Percentiles rank a stretch among this genome's conserved stretches.
These are phyloP conservation scores for Tribonema minus DNA, from an alignment of 108 stramenopile species.

Conservation along the genomic window DNA sequence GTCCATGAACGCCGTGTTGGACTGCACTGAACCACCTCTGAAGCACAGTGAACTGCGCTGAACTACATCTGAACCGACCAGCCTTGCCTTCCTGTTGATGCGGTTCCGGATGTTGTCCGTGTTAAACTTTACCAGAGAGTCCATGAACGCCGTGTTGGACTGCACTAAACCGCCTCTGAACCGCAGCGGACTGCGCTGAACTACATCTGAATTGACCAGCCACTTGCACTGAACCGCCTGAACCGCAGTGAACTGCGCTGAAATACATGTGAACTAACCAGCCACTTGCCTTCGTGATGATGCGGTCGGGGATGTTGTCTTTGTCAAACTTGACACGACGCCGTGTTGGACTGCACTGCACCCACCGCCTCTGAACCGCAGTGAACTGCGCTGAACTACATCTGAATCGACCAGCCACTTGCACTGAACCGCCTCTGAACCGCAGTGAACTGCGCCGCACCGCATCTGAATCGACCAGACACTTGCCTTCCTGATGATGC, in stretches of 20 bases:
- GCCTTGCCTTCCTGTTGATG: slow-evolving; percentile 19
- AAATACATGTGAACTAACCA: background rate
- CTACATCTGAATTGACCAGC: no score
- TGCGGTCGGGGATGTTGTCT: slow-evolving; percentile 62
- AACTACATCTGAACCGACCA: background rate
- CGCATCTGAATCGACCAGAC: no score
- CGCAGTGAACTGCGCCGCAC: background rate
- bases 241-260: background rate
- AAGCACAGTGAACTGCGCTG: background rate
- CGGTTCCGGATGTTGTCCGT: slow-evolving; percentile 65
- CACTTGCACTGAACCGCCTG: no score
- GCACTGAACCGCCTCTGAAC: no score
- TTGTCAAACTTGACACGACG: slow-evolving; percentile 63
- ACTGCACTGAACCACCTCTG: no score
- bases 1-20: slow-evolving; percentile 55
- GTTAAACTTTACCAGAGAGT: slow-evolving; percentile 57
- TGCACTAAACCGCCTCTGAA: no score
- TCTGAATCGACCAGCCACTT: no score
- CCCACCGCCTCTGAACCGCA: no score
- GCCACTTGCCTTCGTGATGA: slow-evolving; percentile 15
- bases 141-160: no score
- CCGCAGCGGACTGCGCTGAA: background rate
- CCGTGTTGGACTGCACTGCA: no score
- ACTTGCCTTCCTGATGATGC: slow-evolving; percentile 19
- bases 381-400: background rate